These are phyloP conservation scores for Tricholoma furcatifolium DNA, from an alignment of 768 basidiomycete genomes.

Conservation along the genomic window DNA sequence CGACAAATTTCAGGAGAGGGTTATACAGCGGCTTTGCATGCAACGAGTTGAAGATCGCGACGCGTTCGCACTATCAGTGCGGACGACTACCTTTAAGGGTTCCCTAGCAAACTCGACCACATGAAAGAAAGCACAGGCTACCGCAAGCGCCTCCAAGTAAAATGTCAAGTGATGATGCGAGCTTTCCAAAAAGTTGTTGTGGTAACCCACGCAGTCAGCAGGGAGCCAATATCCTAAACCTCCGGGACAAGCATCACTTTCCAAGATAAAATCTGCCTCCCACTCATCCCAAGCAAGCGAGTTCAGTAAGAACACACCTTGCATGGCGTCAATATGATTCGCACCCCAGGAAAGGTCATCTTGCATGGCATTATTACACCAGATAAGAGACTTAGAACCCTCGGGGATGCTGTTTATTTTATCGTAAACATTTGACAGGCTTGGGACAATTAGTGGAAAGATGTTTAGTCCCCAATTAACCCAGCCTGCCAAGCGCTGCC, in stretches of 20 bases:
- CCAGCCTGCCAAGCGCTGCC: conserved; percentile 32
- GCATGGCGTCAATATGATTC: background rate
- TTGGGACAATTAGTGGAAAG: conserved; percentile 33
- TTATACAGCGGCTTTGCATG: no score
- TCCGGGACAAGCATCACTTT: conserved; percentile 4
- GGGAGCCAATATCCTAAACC: background rate
- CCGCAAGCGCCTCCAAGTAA: conserved; percentile 24
- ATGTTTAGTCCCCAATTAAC: conserved; percentile 40
- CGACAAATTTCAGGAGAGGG: no score
- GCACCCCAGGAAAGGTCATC: background rate
- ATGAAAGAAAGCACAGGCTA: conserved; percentile 15
- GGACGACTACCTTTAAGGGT: no score
- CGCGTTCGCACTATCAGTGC: no score
- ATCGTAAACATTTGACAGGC: conserved; percentile 31
- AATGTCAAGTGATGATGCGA: conserved; percentile 17
- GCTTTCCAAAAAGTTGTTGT: conserved; percentile 3
- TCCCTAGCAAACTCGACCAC: no score
- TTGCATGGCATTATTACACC: conserved; percentile 21
- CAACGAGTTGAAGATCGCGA: no score
- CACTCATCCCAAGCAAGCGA: background rate
- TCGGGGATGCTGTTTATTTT: no score
- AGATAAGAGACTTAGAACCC: no score
- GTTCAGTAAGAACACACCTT: background rate
- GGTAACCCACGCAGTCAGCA: conserved; percentile 2
- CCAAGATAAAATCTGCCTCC: background rate